These are phyloP conservation scores for Ramaria sp. DNA, from an alignment of 768 basidiomycete species.

Conservation along the genomic window DNA sequence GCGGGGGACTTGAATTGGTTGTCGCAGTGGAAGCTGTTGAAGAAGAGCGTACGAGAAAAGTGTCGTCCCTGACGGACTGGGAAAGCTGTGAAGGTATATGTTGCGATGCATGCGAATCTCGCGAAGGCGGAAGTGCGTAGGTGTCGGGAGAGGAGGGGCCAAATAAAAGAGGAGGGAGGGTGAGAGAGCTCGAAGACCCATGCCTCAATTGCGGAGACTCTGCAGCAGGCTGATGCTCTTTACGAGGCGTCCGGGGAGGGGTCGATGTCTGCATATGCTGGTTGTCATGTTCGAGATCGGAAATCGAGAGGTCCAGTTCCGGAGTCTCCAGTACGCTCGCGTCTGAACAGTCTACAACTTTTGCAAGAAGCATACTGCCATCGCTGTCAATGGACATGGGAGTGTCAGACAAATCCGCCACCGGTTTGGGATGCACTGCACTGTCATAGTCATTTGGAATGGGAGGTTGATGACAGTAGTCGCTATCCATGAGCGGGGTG, in stretches of 20 bases:
- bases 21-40: not conserved
- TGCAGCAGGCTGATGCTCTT: not conserved
- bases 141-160: not conserved
- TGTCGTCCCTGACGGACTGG: not conserved
- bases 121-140: not conserved
- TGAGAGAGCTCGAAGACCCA: not conserved
- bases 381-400: not conserved
- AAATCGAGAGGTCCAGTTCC: not conserved
- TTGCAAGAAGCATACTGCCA: not conserved
- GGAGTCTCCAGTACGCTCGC: not conserved
- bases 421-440: not conserved
- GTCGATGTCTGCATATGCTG: constrained; percentile 1
- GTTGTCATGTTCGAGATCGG: not conserved
- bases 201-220: not conserved
- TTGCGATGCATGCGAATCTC: not conserved
- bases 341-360: not conserved
- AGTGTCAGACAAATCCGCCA: not conserved
- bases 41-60: not conserved
- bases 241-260: not conserved
- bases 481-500: not conserved
- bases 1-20: not conserved
- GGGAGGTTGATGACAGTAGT: not conserved
- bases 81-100: not conserved
- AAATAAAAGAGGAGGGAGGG: constrained; percentile 5
- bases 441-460: not conserved